Conservation (phyloP, 2,329 filamentous ascomycete species). For the Pseudocercospora vitis region DNA sequence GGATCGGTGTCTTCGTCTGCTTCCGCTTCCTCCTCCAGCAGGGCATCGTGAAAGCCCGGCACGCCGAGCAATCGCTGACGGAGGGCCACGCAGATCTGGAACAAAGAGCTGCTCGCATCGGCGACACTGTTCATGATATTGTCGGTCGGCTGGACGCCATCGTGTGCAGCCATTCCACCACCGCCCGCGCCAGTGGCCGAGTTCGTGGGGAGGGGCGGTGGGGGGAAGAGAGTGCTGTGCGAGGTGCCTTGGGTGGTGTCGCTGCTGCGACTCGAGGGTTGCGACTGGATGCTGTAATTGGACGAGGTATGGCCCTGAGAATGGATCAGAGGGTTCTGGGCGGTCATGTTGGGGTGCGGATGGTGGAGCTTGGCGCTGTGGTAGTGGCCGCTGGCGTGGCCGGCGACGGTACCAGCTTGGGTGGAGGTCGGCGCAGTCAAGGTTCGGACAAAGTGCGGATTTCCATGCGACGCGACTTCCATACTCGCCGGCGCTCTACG, state of each 20-base stretch:
- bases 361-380: constrained; percentile 8
- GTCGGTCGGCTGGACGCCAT: constrained; percentile 71
- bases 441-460: constrained; percentile 31
- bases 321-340: constrained; percentile 41
- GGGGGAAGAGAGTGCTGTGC: constrained; percentile 47
- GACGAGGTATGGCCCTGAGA: constrained; percentile 48
- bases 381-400: constrained; percentile 10
- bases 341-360: constrained; percentile 24
- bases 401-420: constrained; percentile 22
- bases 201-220: constrained; percentile 35
- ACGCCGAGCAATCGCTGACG: constrained; percentile 80
- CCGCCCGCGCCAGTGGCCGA: constrained; percentile 31
- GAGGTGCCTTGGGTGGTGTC: constrained; percentile 50
- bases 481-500: constrained; percentile 28
- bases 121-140: constrained; percentile 98
- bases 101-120: constrained; percentile 86
- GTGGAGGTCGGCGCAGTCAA: constrained; percentile 34
- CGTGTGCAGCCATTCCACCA: constrained; percentile 37
- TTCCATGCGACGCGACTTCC: constrained; percentile 34
- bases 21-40: constrained; percentile 70
- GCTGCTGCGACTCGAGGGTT: constrained; percentile 48
- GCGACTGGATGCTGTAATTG: constrained; percentile 50
- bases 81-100: constrained; percentile 88
- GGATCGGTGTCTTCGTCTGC: constrained; percentile 70
- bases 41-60: constrained; percentile 74